These are phyloP conservation scores for Pinus albicaulis DNA, from an alignment of 75 land plant genomes.

Conservation along the genomic window DNA sequence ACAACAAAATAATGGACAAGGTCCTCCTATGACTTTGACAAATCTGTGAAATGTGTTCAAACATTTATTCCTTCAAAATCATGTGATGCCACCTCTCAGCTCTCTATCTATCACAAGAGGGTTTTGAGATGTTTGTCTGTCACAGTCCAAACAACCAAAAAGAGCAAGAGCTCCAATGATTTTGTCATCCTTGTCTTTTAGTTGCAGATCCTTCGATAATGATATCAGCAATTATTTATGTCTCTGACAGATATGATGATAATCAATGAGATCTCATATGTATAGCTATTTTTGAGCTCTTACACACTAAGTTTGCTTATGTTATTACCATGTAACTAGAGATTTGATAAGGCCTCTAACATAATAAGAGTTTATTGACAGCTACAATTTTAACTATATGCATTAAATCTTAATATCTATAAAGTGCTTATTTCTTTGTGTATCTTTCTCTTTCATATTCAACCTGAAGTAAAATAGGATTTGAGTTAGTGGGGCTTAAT, in stretches of 20 bases:
- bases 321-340: background rate
- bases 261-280: background rate
- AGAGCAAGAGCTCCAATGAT: background rate
- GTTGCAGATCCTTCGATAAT: background rate
- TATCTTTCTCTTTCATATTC: no score
- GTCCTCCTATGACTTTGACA: background rate
- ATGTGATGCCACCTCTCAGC: background rate
- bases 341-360: background rate
- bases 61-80: no score
- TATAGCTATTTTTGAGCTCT: background rate
- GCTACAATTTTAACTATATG: background rate
- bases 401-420: no score
- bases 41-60: no score
- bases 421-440: no score
- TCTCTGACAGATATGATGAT: background rate
- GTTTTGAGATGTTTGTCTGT: background rate
- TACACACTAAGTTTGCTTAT: background rate
- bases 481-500: no score
- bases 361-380: background rate
- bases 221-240: background rate
- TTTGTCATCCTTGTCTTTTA: background rate
- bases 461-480: no score
- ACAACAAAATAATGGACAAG: background rate
- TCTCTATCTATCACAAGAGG: background rate
- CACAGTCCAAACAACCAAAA: background rate